phyloP scores from a whole-genome alignment of 768 basidiomycete genomes.

The Amylocystis lapponica region DNA sequence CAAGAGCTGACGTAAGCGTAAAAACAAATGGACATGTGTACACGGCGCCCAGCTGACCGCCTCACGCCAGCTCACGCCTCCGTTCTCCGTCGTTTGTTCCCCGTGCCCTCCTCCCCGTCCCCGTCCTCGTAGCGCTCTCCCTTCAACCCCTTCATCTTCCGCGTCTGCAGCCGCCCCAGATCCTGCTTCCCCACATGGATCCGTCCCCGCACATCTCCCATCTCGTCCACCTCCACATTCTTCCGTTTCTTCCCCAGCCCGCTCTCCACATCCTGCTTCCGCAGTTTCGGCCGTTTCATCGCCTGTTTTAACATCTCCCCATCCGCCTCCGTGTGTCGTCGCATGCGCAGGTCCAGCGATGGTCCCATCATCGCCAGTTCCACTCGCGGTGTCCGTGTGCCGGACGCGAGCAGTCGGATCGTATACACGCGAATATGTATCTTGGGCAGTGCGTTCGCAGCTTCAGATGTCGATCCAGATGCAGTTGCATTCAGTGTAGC shows the following conservation, averaged over 20 bases:
- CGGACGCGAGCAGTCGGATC: conserved; percentile 65
- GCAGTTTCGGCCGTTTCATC: conserved; percentile 78
- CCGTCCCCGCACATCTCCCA: conserved; percentile 91
- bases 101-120: conserved; percentile 6
- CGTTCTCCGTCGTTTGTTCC: no score
- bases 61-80: no score
- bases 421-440: conserved; percentile 90
- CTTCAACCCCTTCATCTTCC: conserved; percentile 96
- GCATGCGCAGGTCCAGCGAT: conserved; percentile 73
- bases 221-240: conserved; percentile 95
- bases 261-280: conserved; percentile 81
- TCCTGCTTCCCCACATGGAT: conserved; percentile 91
- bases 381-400: conserved; percentile 73
- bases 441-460: conserved; percentile 52
- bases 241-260: conserved; percentile 90
- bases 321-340: conserved; percentile 72
- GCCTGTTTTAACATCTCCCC: conserved; percentile 76
- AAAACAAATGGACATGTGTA: no score
- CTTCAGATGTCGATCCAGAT: conserved; percentile 29
- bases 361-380: conserved; percentile 90
- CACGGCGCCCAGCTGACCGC: no score
- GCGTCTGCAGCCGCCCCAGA: conserved; percentile 74
- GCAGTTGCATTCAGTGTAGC: conserved; percentile 41
- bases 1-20: not conserved
- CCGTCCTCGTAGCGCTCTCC: conserved; percentile 18